Evolutionary conservation across 179 eudicot species (phyloP), one percentile per base, ranked within the genome.

Genomic region (Actinidia polygama): DNA sequence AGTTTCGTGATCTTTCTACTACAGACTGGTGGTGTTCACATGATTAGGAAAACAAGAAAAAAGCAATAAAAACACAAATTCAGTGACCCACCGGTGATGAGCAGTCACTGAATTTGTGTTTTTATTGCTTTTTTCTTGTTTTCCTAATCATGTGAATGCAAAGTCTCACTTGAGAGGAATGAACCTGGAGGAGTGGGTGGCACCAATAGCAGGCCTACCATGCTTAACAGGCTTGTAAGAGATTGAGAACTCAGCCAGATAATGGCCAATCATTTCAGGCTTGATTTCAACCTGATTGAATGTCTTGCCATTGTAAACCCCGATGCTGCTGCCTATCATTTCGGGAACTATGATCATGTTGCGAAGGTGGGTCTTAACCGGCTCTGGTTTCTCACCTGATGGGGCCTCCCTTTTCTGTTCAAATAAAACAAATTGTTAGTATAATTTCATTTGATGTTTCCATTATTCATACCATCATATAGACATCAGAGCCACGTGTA

Each of bases 161-260:
- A 77, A 90, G 93, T 94, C 75, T 94, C 91, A 96, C 90, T 96
- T 96, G 1, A 96, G 92, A 80, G 98, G 99, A 91, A 96, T 96
- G 85, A 96, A 96, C 92, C 99, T 90, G 10, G 99, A 96, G 26
- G 98, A 96, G 91, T 96, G 99, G 83, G 99, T 96, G 57, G 99
- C 99, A 92, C 99, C 99, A 87, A 96, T 96, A 95, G 98, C 99
- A 53, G 99, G 99, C 79, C 99, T 90, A 10, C 99, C 99, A 81
- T 96, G 99, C 99, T 95, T 96, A 72, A 96, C 98, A 10, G 99
- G 99, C 92, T 96, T 96, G 97, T 84, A 84, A 0, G 84, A 81
- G 83, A 93, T 93, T 1, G 94, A 93, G 54, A 93, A 93, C 87
- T 93, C 96, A 0, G 96, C 96, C 57, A 93, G 87, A 77, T 93